A percentile compares a stretch with the other conserved stretches of the same genome.
These are phyloP conservation scores for Cyclotella distinguenda DNA, from an alignment of 108 stramenopile species.

Conservation along the genomic window DNA sequence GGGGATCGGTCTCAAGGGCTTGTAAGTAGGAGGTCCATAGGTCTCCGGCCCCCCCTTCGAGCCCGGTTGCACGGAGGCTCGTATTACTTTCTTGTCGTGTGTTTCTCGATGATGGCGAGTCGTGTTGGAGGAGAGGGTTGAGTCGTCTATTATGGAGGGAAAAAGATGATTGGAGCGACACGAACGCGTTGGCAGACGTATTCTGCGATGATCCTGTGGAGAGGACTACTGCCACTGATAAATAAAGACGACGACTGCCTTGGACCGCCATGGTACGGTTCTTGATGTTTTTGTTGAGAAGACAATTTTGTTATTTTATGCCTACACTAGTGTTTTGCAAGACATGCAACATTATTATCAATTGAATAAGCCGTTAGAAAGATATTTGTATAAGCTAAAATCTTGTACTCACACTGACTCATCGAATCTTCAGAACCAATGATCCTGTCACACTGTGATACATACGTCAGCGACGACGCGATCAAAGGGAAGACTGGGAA, in stretches of 20 bases:
- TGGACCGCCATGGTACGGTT: neutral
- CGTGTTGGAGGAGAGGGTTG: neutral
- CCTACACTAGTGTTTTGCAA: too few relatives aligned
- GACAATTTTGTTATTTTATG: too few relatives aligned
- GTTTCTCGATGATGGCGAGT: neutral
- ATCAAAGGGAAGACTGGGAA: too few relatives aligned
- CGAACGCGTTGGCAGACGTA: neutral
- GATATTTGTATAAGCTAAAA: too few relatives aligned
- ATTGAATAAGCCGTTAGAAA: too few relatives aligned
- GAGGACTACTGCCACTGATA: neutral
- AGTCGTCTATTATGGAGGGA: neutral
- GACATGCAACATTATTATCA: too few relatives aligned
- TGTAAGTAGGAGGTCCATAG: slow-evolving; percentile 68
- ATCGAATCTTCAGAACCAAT: too few relatives aligned
- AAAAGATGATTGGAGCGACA: neutral
- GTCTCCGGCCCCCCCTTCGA: slow-evolving; percentile 18
- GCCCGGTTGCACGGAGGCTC: slow-evolving; percentile 2
- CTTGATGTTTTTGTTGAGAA: too few relatives aligned
- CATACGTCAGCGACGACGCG: too few relatives aligned
- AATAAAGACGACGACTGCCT: neutral
- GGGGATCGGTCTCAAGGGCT: slow-evolving; percentile 61
- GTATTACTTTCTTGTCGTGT: neutral
- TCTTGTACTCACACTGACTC: too few relatives aligned
- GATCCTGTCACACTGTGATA: too few relatives aligned
- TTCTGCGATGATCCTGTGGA: neutral